These are phyloP conservation scores for Paramecium sexaurelia DNA, from an alignment of 73 alveolate genomes.

Conservation along the genomic window DNA sequence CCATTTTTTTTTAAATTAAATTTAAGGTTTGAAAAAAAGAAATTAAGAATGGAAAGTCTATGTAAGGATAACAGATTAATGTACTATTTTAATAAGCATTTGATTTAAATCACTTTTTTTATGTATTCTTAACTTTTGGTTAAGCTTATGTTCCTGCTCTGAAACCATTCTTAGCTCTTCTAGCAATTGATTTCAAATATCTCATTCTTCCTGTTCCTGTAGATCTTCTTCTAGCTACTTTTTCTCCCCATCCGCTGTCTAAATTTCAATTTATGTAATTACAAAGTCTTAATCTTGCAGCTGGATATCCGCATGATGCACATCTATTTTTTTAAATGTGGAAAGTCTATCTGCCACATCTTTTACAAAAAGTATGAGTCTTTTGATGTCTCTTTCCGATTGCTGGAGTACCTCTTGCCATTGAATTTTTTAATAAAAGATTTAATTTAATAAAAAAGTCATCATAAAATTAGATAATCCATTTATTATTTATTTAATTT, in stretches of 20 bases:
- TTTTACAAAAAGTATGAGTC: conserved; percentile 87
- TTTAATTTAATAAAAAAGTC: conserved; percentile 17
- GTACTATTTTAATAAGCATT: not conserved
- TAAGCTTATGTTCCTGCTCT: conserved; percentile 82
- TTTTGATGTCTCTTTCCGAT: conserved; percentile 80
- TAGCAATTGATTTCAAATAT: conserved; percentile 80
- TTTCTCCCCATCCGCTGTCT: conserved; percentile 83
- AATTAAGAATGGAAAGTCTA: not conserved
- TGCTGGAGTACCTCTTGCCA: conserved; percentile 88
- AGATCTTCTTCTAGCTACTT: conserved; percentile 79
- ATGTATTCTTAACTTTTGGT: conserved; percentile 65
- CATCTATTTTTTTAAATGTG: conserved; percentile 81
- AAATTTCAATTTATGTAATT: conserved; percentile 42
- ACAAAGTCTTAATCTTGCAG: conserved; percentile 82
- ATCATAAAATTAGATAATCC: not conserved
- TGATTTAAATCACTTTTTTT: conserved; percentile 14
- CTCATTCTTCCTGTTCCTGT: conserved; percentile 91
- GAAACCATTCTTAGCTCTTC: conserved; percentile 93
- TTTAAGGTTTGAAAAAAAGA: not conserved
- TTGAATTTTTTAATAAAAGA: conserved; percentile 57
- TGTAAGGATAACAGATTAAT: not conserved
- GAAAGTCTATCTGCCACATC: conserved; percentile 80
- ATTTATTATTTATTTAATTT: not conserved
- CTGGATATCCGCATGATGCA: conserved; percentile 82
- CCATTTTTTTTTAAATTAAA: not conserved